These are phyloP conservation scores for Vitis riparia DNA, from an alignment of 164 flowering plant species.

Conservation along the genomic window DNA sequence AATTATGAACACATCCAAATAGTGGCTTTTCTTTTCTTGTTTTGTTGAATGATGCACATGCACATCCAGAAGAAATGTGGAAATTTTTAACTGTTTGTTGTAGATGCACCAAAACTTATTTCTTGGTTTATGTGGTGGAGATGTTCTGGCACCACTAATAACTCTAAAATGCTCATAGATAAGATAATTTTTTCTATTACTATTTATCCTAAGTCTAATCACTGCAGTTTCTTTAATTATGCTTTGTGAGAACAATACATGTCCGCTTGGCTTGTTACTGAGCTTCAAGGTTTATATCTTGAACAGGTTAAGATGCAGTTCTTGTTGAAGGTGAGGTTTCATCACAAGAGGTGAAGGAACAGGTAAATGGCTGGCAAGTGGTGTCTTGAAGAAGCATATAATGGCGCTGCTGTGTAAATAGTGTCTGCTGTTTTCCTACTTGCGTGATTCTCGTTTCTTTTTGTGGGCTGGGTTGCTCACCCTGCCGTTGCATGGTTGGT, in stretches of 20 bases:
- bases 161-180: no score
- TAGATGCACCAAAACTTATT: no score
- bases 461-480: background rate
- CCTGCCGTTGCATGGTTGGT: background rate
- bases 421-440: no score
- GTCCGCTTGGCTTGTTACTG: background rate
- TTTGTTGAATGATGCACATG: no score
- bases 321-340: slow-evolving; percentile 89
- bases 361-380: background rate
- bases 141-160: background rate
- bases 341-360: slow-evolving; percentile 63
- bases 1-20: no score
- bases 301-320: slow-evolving; percentile 97
- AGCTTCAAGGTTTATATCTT: slow-evolving; percentile 12
- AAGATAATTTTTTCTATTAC: no score
- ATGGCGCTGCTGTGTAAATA: background rate
- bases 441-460: background rate
- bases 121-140: no score
- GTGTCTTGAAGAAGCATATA: background rate
- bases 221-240: background rate
- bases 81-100: no score
- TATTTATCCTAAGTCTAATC: background rate
- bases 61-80: no score
- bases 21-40: no score
- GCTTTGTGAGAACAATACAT: background rate